phyloP scores from a whole-genome alignment of 1,284 basidiomycete genomes.

The Boletellus deceptivus region DNA sequence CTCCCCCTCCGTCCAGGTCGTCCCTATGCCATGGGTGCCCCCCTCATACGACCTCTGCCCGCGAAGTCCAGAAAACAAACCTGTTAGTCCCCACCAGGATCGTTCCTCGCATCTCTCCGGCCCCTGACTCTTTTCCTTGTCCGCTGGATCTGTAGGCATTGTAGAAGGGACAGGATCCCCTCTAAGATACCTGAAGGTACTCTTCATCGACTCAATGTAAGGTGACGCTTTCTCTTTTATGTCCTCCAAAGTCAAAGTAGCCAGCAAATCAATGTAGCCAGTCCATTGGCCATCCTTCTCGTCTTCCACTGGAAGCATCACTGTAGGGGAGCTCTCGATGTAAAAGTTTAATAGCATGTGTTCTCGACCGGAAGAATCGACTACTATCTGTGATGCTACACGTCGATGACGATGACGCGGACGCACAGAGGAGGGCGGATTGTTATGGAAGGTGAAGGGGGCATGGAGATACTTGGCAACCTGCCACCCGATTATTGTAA shows the following conservation, averaged over 20 bases:
- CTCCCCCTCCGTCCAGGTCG: conserved; percentile 68
- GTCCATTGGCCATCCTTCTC: conserved; percentile 31
- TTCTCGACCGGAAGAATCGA: conserved; percentile 69
- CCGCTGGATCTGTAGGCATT: conserved; percentile 23
- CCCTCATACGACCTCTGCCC: conserved; percentile 39
- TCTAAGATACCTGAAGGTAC: conserved; percentile 66
- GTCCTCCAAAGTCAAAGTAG: conserved; percentile 56
- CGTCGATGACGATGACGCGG: conserved; percentile 78
- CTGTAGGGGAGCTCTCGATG: conserved; percentile 53
- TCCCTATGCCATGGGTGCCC: conserved; percentile 34
- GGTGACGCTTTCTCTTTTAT: conserved; percentile 36
- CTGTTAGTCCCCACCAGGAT: conserved; percentile 55
- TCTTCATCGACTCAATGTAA: conserved; percentile 47
- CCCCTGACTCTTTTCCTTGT: conserved; percentile 29
- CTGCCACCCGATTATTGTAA: conserved; percentile 36
- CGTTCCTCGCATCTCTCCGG: conserved; percentile 38
- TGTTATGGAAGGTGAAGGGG: conserved; percentile 73
- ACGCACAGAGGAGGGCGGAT: conserved; percentile 64
- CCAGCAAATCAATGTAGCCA: conserved; percentile 33
- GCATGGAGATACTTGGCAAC: conserved; percentile 63
- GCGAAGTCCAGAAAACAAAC: conserved; percentile 67
- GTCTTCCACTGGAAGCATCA: conserved; percentile 24
- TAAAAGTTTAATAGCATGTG: conserved; percentile 82
- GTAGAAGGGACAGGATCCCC: conserved; percentile 49
- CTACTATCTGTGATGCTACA: conserved; percentile 69